phyloP scores from a whole-genome alignment of 805 yeast genomes.

The Tetrapisispora nanseiensis region DNA sequence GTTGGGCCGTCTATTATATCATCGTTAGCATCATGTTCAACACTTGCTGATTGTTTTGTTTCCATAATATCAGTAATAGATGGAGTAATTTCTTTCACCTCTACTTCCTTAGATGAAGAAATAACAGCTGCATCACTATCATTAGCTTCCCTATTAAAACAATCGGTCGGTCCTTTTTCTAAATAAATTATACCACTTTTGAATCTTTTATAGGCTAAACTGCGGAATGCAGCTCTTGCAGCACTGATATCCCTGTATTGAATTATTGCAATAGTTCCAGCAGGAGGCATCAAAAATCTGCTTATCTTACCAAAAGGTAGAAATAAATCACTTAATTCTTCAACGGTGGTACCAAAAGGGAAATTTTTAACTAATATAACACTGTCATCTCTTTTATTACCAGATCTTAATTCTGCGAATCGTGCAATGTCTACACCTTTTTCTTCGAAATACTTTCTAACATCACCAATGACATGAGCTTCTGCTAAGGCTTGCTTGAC shows the following conservation, averaged over 20 bases:
- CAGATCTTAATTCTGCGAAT: slow-evolving; percentile 40
- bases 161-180: slow-evolving; percentile 86
- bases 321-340: slow-evolving; percentile 76
- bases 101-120: slow-evolving; percentile 21
- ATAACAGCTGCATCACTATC: slow-evolving; percentile 22
- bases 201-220: slow-evolving; percentile 77
- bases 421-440: slow-evolving; percentile 77
- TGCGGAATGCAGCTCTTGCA: slow-evolving; percentile 84
- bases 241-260: slow-evolving; percentile 75
- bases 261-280: slow-evolving; percentile 90
- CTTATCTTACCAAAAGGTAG: slow-evolving; percentile 69
- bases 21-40: slow-evolving; percentile 27
- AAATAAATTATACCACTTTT: slow-evolving; percentile 80
- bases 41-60: slow-evolving; percentile 35
- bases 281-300: slow-evolving; percentile 85
- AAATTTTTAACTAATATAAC: slow-evolving; percentile 81
- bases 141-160: slow-evolving; percentile 55
- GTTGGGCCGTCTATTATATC: slow-evolving; percentile 57
- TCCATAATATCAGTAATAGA: slow-evolving; percentile 28
- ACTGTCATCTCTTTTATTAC: slow-evolving; percentile 61
- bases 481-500: slow-evolving; percentile 97
- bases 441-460: slow-evolving; percentile 73
- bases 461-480: slow-evolving; percentile 88
- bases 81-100: slow-evolving; percentile 28
- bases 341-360: slow-evolving; percentile 74